phyloP scores from a whole-genome alignment of 2,329 filamentous ascomycete species.

The Aciculosporium take region DNA sequence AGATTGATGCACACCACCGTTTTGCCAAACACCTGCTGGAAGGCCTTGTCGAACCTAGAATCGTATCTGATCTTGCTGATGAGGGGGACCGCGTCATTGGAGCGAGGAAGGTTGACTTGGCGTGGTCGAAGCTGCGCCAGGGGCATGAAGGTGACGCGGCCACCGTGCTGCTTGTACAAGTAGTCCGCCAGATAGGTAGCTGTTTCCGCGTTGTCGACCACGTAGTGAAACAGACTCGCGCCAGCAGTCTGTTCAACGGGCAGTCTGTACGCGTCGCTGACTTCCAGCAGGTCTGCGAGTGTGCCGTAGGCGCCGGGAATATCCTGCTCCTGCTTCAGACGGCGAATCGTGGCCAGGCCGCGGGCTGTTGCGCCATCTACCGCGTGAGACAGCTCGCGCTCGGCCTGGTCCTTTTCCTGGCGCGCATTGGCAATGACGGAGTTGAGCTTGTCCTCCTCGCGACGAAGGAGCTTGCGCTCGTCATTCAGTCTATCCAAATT shows the following conservation, averaged over 20 bases:
- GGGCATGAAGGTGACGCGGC: slow-evolving; percentile 89
- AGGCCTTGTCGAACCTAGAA: slow-evolving; percentile 62
- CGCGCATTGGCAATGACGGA: slow-evolving; percentile 63
- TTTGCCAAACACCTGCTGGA: slow-evolving; percentile 90
- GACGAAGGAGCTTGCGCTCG: slow-evolving; percentile 72
- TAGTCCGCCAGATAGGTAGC: slow-evolving; percentile 69
- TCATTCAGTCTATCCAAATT: slow-evolving; percentile 67
- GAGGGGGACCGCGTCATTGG: slow-evolving; percentile 76
- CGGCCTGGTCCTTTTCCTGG: slow-evolving; percentile 62
- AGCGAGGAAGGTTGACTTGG: slow-evolving; percentile 63
- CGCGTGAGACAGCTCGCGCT: slow-evolving; percentile 62
- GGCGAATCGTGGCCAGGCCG: slow-evolving; percentile 74
- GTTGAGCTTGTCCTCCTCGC: slow-evolving; percentile 77
- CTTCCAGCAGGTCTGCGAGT: slow-evolving; percentile 80
- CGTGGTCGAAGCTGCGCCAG: slow-evolving; percentile 65
- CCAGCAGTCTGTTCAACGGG: slow-evolving; percentile 90
- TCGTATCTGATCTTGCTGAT: slow-evolving; percentile 76
- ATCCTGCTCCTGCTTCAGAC: slow-evolving; percentile 64
- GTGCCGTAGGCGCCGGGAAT: slow-evolving; percentile 85
- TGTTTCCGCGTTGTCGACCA: slow-evolving; percentile 84
- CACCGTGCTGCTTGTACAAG: slow-evolving; percentile 64
- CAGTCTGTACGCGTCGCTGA: slow-evolving; percentile 70
- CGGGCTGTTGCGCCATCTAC: slow-evolving; percentile 83
- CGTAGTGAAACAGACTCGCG: slow-evolving; percentile 84
- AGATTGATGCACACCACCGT: slow-evolving; percentile 89